Conservation (phyloP, 257 asterid genomes). For the Asclepias syriaca region DNA sequence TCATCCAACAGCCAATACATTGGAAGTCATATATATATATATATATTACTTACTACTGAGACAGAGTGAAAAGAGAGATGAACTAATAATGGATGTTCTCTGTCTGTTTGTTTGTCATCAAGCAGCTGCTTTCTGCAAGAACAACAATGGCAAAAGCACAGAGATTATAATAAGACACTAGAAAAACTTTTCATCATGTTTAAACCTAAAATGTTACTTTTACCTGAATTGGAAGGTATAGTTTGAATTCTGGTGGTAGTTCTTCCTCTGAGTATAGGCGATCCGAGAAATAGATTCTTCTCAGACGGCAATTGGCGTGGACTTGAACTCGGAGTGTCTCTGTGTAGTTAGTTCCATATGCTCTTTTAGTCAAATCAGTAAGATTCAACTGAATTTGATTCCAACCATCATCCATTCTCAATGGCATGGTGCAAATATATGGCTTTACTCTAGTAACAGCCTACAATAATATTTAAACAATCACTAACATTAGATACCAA, state of each 20-base stretch:
- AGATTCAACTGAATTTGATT: conserved; percentile 91
- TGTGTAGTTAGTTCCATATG: conserved; percentile 92
- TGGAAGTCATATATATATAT: too few species aligned
- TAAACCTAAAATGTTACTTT: background rate
- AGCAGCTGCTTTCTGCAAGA: too few species aligned
- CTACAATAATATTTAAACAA: conserved; percentile 31
- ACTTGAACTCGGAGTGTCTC: conserved; percentile 93
- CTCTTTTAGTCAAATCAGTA: conserved; percentile 78
- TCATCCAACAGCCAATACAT: too few species aligned
- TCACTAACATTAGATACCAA: background rate
- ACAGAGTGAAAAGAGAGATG: too few species aligned
- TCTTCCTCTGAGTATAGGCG: conserved; percentile 96
- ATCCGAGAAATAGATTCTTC: conserved; percentile 90
- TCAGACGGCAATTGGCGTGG: conserved; percentile 85
- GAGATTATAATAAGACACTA: too few species aligned
- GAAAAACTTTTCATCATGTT: too few species aligned
- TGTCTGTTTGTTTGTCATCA: too few species aligned
- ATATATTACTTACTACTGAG: too few species aligned
- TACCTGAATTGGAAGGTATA: conserved; percentile 97
- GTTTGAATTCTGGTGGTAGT: conserved; percentile 94
- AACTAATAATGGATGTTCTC: too few species aligned
- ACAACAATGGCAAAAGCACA: too few species aligned
- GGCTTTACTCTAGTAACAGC: conserved; percentile 91
- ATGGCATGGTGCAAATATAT: conserved; percentile 89
- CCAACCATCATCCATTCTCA: conserved; percentile 95